Percentiles rank a stretch among this genome's conserved stretches.
Evolutionary conservation across 169 alveolate species (phyloP).

Genomic region (Plasmodium chabaudi): DNA sequence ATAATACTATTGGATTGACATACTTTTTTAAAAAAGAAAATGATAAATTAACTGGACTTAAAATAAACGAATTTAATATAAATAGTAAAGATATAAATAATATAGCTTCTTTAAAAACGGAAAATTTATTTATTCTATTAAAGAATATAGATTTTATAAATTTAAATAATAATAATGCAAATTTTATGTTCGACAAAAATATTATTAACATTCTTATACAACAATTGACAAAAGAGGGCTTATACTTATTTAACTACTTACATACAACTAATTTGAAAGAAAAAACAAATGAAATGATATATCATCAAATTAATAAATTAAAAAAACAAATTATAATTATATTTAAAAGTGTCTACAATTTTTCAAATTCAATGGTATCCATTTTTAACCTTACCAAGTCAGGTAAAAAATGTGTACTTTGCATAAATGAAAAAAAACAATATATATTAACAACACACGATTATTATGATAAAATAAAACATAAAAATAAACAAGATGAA

Average conservation of each 20-base stretch:
- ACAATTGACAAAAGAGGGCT: constrained; percentile 36
- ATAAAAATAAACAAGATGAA: constrained; percentile 6
- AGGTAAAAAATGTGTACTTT: constrained; percentile 28
- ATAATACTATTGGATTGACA: not conserved
- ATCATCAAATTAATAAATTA: constrained; percentile 8
- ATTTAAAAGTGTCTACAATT: constrained; percentile 13
- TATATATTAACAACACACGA: constrained; percentile 13
- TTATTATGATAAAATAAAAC: constrained; percentile 50
- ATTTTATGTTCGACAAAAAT: constrained; percentile 26
- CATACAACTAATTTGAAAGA: constrained; percentile 4
- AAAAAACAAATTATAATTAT: constrained; percentile 3
- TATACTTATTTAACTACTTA: constrained; percentile 6
- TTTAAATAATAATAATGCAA: not conserved
- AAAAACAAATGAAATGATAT: constrained; percentile 6
- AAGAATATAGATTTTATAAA: constrained; percentile 34
- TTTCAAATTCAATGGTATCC: constrained; percentile 16
- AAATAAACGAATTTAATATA: constrained; percentile 29
- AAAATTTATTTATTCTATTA: constrained; percentile 31
- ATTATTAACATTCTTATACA: constrained; percentile 31
- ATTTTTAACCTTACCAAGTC: constrained; percentile 20
- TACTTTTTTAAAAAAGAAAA: constrained; percentile 20
- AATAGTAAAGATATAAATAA: constrained; percentile 5
- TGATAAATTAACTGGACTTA: constrained; percentile 7
- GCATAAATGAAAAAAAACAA: constrained; percentile 12
- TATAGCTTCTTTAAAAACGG: not conserved